Conservation (phyloP, 1,284 basidiomycete genomes). For the Sphaerobolus stellatus region DNA sequence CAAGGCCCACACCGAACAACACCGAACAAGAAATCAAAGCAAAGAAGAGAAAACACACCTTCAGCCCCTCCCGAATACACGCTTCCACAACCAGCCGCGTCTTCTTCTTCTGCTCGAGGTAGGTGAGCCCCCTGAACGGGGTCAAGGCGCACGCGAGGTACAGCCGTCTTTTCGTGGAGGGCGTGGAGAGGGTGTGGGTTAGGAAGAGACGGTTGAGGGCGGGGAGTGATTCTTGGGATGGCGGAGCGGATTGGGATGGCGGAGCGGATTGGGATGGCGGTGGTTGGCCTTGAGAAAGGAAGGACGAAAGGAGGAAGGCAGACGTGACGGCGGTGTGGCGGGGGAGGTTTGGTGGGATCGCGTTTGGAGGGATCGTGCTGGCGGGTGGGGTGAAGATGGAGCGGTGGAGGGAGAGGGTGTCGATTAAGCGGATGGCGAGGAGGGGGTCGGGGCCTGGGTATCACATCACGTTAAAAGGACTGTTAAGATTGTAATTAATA, state of each 20-base stretch:
- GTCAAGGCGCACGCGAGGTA: conserved; percentile 72
- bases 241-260: not conserved
- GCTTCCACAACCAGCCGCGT: conserved; percentile 57
- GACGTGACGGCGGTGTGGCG: conserved; percentile 36
- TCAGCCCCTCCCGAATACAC: conserved; percentile 81
- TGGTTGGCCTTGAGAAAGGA: conserved; percentile 34
- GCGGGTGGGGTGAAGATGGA: conserved; percentile 59
- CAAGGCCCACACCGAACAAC: no score
- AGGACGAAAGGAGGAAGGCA: conserved; percentile 1
- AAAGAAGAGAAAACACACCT: conserved; percentile 35
- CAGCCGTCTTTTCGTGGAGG: conserved; percentile 52
- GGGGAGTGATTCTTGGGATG: not conserved
- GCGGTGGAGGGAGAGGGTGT: conserved; percentile 66
- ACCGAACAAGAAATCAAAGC: not conserved
- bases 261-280: conserved; percentile 17
- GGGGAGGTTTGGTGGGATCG: not conserved
- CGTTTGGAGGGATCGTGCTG: conserved; percentile 43
- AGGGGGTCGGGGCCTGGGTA: conserved; percentile 68
- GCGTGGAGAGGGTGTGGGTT: conserved; percentile 12
- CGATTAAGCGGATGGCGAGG: conserved; percentile 70
- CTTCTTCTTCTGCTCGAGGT: conserved; percentile 68
- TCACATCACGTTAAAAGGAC: conserved; percentile 1
- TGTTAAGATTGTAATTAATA: conserved; percentile 3
- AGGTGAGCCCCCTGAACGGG: conserved; percentile 61
- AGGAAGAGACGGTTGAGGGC: conserved; percentile 19